Evolutionary conservation across 352 stramenopile species (phyloP), one percentile per base, ranked within the genome.

Genomic region (Elongisporangium undulatum): DNA sequence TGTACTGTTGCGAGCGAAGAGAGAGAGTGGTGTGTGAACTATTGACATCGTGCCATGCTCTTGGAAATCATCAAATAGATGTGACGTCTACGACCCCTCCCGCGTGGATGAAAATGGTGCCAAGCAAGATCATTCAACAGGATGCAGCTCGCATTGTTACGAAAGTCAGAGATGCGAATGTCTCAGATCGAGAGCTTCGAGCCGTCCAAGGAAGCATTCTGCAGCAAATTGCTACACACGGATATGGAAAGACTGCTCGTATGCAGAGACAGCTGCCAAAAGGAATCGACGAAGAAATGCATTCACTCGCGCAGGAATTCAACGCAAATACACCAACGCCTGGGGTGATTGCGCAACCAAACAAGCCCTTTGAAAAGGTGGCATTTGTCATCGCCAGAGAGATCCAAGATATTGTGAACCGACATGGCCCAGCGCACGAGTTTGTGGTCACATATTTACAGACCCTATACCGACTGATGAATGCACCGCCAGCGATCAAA

Each of bases 11-110:
- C 5, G 54, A 72, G 0, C 77, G 90, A 23, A 68, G 79, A 8
- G 86, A 95, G 38, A 88, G 87, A 49, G 87, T 95, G 21, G 68
- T 95, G 23, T 83, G 69, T 34, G 84, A 95, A 59, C 54, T 95
- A 6, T 38, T 95, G 48, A 65, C 78, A 17, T 92, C 83, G 17
- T 95, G 83, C 45, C 77, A 87, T n/a, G 79, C 86, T 1, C 53
- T 90, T 16, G 82, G 84, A 1, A 93, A 90, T 24, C 64, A 68
- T 20, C 82, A 92, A 53, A 81, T 91, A 8, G 77, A 83, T 10
- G 68, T 94, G 23, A 71, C 85, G 20, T 73, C 71, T 34, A 67
- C 65, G 0, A 67, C 77, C 45, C 62, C 81, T 15, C 66, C 72
- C 4, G 77, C 86, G 20, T 84, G 74, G 56, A 66, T 89, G 54